A percentile compares a stretch with the other conserved stretches of the same genome.
Conservation (phyloP, 2,329 filamentous ascomycete species). For the Westerdykella aurantiaca region DNA sequence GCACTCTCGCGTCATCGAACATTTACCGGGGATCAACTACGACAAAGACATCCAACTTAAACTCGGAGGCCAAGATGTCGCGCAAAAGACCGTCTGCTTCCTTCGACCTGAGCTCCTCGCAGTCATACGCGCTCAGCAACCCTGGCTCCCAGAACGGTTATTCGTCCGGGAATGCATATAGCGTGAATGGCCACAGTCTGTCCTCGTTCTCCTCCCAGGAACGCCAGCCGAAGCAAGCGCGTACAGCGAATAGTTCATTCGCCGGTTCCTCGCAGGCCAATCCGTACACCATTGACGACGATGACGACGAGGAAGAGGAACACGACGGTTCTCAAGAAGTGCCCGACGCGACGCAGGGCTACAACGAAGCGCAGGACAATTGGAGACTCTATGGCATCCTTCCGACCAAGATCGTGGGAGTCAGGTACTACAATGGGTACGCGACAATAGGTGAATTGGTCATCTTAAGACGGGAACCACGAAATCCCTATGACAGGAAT, state of each 20-base stretch:
- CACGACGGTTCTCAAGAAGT: constrained; percentile 28
- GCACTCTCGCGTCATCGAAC: not conserved
- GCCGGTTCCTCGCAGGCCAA: constrained; percentile 15
- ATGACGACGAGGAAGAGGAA: constrained; percentile 24
- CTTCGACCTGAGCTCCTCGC: not conserved
- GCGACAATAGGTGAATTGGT: constrained; percentile 34
- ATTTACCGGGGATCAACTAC: not conserved
- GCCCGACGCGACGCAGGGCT: constrained; percentile 20
- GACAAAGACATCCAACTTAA: not conserved
- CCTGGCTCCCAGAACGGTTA: no score
- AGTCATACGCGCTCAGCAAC: not conserved
- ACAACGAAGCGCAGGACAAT: constrained; percentile 18
- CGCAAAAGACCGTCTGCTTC: not conserved
- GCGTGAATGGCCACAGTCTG: constrained; percentile 9
- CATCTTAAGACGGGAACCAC: constrained; percentile 53
- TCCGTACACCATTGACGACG: constrained; percentile 20
- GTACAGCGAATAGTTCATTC: constrained; percentile 12
- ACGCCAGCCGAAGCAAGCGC: constrained; percentile 24
- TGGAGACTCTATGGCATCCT: constrained; percentile 34
- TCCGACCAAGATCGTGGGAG: constrained; percentile 54
- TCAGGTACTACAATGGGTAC: constrained; percentile 38
- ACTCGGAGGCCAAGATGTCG: not conserved
- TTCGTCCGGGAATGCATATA: constrained; percentile 8
- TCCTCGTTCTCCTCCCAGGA: constrained; percentile 10
- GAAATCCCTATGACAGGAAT: constrained; percentile 51